Percentiles rank a stretch among this genome's conserved stretches.
Conservation (phyloP, 495 filamentous ascomycete genomes). For the Aspergillus asperescens region DNA sequence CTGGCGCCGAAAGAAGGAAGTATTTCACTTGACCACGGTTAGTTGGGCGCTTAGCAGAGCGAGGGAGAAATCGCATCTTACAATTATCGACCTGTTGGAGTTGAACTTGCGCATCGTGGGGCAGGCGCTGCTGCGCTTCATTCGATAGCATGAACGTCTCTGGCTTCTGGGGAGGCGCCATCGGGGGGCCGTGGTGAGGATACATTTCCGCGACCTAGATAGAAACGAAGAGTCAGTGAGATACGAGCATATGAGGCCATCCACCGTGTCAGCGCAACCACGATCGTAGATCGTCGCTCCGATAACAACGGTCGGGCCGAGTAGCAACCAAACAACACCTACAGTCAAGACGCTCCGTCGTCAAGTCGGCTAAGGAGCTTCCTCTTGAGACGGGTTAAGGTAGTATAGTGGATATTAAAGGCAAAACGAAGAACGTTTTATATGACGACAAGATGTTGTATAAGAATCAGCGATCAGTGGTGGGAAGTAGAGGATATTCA, state of each 20-base stretch:
- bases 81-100: conserved; percentile 97
- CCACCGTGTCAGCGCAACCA: background rate
- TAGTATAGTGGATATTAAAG: conserved; percentile 11
- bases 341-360: conserved; percentile 16
- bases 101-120: conserved; percentile 94
- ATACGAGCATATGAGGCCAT: background rate
- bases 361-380: background rate
- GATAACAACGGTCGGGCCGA: background rate
- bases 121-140: conserved; percentile 91
- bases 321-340: conserved; percentile 5
- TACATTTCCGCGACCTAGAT: conserved; percentile 39
- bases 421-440: conserved; percentile 11
- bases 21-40: conserved; percentile 74
- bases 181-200: conserved; percentile 48
- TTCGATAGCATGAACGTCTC: conserved; percentile 98
- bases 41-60: conserved; percentile 6
- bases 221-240: background rate
- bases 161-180: conserved; percentile 79
- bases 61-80: conserved; percentile 49
- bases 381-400: background rate
- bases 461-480: conserved; percentile 17
- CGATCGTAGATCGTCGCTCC: background rate
- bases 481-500: conserved; percentile 21
- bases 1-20: conserved; percentile 96
- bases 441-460: conserved; percentile 4